These are phyloP conservation scores for Bryoglossum gracile DNA, from an alignment of 495 filamentous ascomycete genomes.

Conservation along the genomic window DNA sequence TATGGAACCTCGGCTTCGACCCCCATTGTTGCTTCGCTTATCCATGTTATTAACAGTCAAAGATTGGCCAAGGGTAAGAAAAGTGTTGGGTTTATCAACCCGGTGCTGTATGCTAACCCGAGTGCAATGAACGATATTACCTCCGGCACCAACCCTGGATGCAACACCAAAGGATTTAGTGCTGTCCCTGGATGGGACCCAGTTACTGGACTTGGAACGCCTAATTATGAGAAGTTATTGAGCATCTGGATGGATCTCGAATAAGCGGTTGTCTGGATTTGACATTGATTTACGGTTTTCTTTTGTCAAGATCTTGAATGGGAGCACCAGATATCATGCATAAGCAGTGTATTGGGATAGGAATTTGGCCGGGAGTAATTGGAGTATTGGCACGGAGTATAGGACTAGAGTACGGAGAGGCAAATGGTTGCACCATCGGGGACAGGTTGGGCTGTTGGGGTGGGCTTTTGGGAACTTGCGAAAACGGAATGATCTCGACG, in stretches of 20 bases:
- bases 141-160: constrained; percentile 38
- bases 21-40: neutral
- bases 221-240: constrained; percentile 42
- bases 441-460: too few relatives aligned
- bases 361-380: too few relatives aligned
- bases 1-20: neutral
- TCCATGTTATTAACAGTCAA: constrained; percentile 13
- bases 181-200: constrained; percentile 54
- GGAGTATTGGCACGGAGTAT: too few relatives aligned
- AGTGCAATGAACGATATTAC: constrained; percentile 42
- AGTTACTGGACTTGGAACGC: constrained; percentile 45
- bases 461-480: too few relatives aligned
- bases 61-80: constrained; percentile 44
- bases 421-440: too few relatives aligned
- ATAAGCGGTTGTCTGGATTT: too few relatives aligned
- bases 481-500: too few relatives aligned
- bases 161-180: constrained; percentile 40
- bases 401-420: too few relatives aligned
- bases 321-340: too few relatives aligned
- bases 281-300: too few relatives aligned
- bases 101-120: constrained; percentile 44
- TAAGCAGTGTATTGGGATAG: too few relatives aligned
- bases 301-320: too few relatives aligned
- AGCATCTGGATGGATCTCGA: constrained; percentile 38
- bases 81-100: constrained; percentile 53